Base-by-base conservation (phyloP, 108 stramenopile genomes). In the Cyclostephanos tholiformis region DNA sequence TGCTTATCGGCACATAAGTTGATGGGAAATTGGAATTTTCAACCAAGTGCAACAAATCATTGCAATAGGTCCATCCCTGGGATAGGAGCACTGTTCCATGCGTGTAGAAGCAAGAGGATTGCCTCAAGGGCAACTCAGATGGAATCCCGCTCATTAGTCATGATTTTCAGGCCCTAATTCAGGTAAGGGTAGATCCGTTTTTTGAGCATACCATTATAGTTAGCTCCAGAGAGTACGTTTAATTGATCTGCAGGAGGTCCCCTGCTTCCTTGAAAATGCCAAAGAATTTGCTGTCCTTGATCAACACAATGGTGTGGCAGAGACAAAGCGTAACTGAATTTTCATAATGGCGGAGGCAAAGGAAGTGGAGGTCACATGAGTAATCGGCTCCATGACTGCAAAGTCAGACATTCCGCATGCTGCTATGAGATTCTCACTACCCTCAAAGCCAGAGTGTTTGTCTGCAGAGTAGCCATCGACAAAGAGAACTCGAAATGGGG, bases 1-100 rank as follows among this genome's bases (percentile, higher is more conserved):
- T 57, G 56, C 12, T 12, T 13, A 23, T 57, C 26, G 2, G 25
- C 12, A 7, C 2, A 22, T 2, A 57, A 57, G 9, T 75, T 65
- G 17, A 67, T 51, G 10, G 74, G n/a, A n/a, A n/a, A n/a, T n/a
- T n/a, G n/a, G n/a, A n/a, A n/a, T n/a, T n/a, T n/a, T n/a, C n/a
- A n/a, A n/a, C n/a, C n/a, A n/a, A n/a, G n/a, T n/a, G n/a, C n/a
- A 65, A 61, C 65, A 75, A 11, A 9, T 1, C 48, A 52, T 39
- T 55, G 46, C 20, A 5, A 14, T 2, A 75, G 67, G 1, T 55
- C 52, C 36, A 51, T 32, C 17, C 65, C 74, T n/a, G 26, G 55
- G 9, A 51, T 65, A 14, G 36, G 65, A 23, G n/a, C n/a, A n/a
- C n/a, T n/a, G n/a, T n/a, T n/a, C n/a, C n/a, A n/a, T n/a, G n/a